Evolutionary conservation across 2,329 filamentous ascomycete species (phyloP).

Genomic region (Colletotrichum eleusines): DNA sequence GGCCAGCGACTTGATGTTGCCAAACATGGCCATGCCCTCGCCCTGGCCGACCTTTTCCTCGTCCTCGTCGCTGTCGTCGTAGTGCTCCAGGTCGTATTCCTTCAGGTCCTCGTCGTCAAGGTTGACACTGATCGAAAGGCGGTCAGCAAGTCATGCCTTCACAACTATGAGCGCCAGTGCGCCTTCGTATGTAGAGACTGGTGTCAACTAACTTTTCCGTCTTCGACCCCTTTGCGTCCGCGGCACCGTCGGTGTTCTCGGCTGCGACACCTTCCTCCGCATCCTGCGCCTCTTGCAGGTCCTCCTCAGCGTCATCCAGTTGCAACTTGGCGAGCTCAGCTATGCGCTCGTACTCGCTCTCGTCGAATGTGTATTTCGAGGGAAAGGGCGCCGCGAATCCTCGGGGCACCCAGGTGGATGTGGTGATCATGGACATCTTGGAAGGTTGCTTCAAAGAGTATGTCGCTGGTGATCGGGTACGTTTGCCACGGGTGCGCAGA

Average conservation of each 20-base stretch:
- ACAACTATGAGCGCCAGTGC: neutral
- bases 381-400: conserved; percentile 83
- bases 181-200: neutral
- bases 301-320: conserved; percentile 91
- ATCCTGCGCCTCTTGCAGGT: conserved; percentile 77
- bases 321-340: conserved; percentile 80
- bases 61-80: conserved; percentile 81
- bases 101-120: conserved; percentile 88
- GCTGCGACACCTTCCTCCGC: conserved; percentile 48
- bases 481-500: conserved; percentile 4
- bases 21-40: conserved; percentile 90
- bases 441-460: neutral
- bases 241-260: conserved; percentile 42
- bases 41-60: conserved; percentile 60
- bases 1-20: conserved; percentile 91
- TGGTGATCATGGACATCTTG: conserved; percentile 80
- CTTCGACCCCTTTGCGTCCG: conserved; percentile 45
- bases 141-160: conserved; percentile 41
- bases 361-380: conserved; percentile 79
- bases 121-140: conserved; percentile 59
- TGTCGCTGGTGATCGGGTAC: conserved; percentile 20
- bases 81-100: conserved; percentile 96
- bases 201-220: conserved; percentile 49
- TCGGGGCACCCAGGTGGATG: conserved; percentile 80
- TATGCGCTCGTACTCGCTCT: conserved; percentile 81